These are phyloP conservation scores for Arachnopeziza araneosa DNA, from an alignment of 2,329 filamentous ascomycete species.

Conservation along the genomic window DNA sequence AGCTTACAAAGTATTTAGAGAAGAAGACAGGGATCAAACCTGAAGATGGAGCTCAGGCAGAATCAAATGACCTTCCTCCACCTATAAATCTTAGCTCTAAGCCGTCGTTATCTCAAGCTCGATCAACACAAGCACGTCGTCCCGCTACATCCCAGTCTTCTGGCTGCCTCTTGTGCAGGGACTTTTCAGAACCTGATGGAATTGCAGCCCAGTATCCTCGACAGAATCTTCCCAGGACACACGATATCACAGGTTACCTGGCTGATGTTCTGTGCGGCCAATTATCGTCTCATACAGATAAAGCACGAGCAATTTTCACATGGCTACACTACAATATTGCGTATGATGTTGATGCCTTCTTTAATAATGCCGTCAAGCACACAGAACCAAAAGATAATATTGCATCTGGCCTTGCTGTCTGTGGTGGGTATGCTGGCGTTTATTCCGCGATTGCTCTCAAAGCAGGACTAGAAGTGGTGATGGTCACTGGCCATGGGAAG, in stretches of 20 bases:
- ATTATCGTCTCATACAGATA: conserved; percentile 80
- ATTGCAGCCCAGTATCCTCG: conserved; percentile 75
- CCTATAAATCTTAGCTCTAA: conserved; percentile 28
- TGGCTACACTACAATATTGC: conserved; percentile 93
- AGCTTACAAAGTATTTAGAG: conserved; percentile 22
- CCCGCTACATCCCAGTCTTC: conserved; percentile 20
- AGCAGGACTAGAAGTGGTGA: conserved; percentile 71
- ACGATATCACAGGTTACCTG: conserved; percentile 64
- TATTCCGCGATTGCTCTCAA: conserved; percentile 73
- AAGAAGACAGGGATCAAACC: conserved; percentile 21
- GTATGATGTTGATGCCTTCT: conserved; percentile 79
- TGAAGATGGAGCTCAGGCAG: conserved; percentile 11
- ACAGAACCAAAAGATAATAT: conserved; percentile 70
- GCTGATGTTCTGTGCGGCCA: conserved; percentile 72
- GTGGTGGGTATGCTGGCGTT: conserved; percentile 81
- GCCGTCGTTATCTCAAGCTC: conserved; percentile 40
- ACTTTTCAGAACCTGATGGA: conserved; percentile 76
- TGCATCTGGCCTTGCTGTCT: conserved; percentile 75
- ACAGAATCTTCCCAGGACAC: conserved; percentile 56
- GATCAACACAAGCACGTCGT: conserved; percentile 33
- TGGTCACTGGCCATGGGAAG: conserved; percentile 78
- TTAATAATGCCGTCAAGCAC: conserved; percentile 60
- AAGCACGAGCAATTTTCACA: conserved; percentile 86
- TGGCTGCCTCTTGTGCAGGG: conserved; percentile 77
- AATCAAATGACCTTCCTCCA: conserved; percentile 22